Evolutionary conservation across 2,329 filamentous ascomycete genomes (phyloP), one percentile per base, ranked within the genome.

Genomic region (Samsoniella hepiali): DNA sequence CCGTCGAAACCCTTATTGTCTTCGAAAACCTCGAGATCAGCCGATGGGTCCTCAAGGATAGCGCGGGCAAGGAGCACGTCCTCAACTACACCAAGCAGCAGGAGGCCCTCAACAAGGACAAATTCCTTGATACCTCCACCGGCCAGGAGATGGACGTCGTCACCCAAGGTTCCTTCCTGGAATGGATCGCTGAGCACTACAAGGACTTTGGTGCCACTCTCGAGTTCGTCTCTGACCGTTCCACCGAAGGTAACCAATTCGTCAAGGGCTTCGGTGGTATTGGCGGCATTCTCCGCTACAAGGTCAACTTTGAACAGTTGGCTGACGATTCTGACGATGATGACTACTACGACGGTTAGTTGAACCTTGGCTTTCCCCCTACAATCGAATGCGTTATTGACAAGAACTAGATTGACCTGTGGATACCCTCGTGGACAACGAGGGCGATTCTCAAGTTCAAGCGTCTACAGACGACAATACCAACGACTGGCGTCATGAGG

Each of bases 221-320:
- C 50, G 95, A 99, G 78, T 99, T 99, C 71, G 95, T 99, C 68
- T 97, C 95, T 56, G 96, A 99, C 77, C 90, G 93, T 69, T 98
- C 94, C 65, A 96, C 91, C 66, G 95, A 99, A 81, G 95, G 95
- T 76, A 99, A 99, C 81, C 95, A 99, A 83, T 99, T 99, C 80
- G 95, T 99, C 73, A 98, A 97, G 83, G 95, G 95, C 68, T 99
- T 99, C 75, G 95, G 95, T 88, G 95, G 95, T 74, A 97, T 99
- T 72, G 95, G 95, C 70, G 94, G 94, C 68, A 89, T 99, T 73
- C 88, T 99, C 75, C 93, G 95, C 71, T 99, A 99, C 88, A 97
- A 97, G 84, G 92, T 99, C 84, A 99, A 99, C 84, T 99, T 99
- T 81, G 96, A 99, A 81, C 96, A 99, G 80, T 86, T 99, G 78